Conservation (phyloP, 306 rosid genomes). For the Clitoria ternatea region DNA sequence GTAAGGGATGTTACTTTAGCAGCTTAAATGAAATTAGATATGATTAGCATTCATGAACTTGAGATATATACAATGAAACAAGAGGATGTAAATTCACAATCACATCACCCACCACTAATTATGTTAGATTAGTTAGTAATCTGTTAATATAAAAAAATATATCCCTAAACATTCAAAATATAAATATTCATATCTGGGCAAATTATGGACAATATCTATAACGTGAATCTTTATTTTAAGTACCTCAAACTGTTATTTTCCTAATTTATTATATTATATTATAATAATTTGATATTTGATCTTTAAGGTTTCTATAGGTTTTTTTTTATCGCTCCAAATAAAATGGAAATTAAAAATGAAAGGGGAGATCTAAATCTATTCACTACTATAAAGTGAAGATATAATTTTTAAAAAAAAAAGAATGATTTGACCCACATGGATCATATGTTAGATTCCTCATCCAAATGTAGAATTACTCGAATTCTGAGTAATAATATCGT, state of each 20-base stretch:
- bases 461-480: slow-evolving; percentile 25
- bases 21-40: neutral
- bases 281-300: neutral
- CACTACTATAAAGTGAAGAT: neutral
- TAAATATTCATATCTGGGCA: too few species aligned
- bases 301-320: neutral
- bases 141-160: too few species aligned
- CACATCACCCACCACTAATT: too few species aligned
- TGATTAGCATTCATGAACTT: neutral
- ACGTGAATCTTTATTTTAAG: neutral
- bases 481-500: slow-evolving; percentile 14
- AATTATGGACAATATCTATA: neutral
- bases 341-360: neutral
- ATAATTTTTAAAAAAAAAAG: neutral
- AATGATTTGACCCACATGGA: slow-evolving; percentile 30
- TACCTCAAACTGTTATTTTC: neutral
- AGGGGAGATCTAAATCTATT: neutral
- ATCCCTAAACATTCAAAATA: too few species aligned
- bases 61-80: neutral
- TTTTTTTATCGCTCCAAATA: neutral
- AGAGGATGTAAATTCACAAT: neutral
- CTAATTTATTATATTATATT: neutral
- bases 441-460: slow-evolving; percentile 22
- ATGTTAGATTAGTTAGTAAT: too few species aligned
- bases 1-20: neutral